Evolutionary conservation across 1,284 basidiomycete species (phyloP).

Genomic region (Mixia osmundae): DNA sequence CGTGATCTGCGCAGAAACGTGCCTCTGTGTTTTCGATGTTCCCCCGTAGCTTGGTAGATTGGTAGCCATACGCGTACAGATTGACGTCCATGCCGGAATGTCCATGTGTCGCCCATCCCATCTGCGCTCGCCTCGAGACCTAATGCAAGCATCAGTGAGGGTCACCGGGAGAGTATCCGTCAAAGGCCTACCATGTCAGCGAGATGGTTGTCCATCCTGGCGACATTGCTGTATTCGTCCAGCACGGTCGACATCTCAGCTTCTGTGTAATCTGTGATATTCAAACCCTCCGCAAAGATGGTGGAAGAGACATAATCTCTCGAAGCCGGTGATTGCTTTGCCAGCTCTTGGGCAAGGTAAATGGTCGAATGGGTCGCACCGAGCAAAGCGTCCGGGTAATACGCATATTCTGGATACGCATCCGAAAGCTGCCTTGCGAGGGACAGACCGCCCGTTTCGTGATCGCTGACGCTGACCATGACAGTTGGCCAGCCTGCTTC

Average conservation of each 20-base stretch:
- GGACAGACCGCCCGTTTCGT: slow-evolving; percentile 24
- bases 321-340: slow-evolving; percentile 7
- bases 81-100: slow-evolving; percentile 25
- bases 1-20: slow-evolving; percentile 2
- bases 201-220: slow-evolving; percentile 10
- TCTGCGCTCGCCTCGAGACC: slow-evolving; percentile 20
- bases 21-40: slow-evolving; percentile 24
- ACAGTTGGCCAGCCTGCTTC: slow-evolving; percentile 18
- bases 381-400: slow-evolving; percentile 21
- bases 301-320: slow-evolving; percentile 10
- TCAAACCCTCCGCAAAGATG: slow-evolving; percentile 15
- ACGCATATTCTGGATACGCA: slow-evolving; percentile 18
- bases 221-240: slow-evolving; percentile 9
- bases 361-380: slow-evolving; percentile 21
- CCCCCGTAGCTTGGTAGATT: slow-evolving; percentile 16
- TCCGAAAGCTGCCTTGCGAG: slow-evolving; percentile 21
- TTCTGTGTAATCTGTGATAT: slow-evolving; percentile 15
- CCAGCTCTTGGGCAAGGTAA: slow-evolving; percentile 14
- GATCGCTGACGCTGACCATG: slow-evolving; percentile 22
- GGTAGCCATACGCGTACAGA: slow-evolving; percentile 21
- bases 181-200: slow-evolving; percentile 16
- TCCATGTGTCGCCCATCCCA: slow-evolving; percentile 24
- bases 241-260: slow-evolving; percentile 18
- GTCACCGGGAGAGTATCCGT: not conserved
- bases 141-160: slow-evolving; percentile 8